Conservation (phyloP, 164 flowering plant genomes). For the Santalum album region DNA sequence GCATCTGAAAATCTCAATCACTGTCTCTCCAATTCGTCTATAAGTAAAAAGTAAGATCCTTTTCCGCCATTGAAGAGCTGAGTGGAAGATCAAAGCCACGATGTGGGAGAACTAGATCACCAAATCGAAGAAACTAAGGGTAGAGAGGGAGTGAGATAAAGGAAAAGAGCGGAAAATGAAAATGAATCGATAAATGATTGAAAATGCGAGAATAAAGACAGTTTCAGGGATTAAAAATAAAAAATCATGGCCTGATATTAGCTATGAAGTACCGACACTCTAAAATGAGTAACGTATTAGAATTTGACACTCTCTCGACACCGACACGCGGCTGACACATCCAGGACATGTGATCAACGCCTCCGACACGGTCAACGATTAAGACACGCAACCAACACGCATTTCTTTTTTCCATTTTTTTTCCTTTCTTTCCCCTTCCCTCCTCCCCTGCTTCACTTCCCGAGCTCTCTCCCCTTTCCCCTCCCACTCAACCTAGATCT, state of each 20-base stretch:
- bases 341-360: too few species aligned
- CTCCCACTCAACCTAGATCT: too few species aligned
- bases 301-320: too few species aligned
- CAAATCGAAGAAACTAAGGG: slow-evolving; percentile 34
- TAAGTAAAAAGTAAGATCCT: slow-evolving; percentile 11
- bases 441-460: too few species aligned
- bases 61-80: slow-evolving; percentile 5
- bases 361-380: too few species aligned
- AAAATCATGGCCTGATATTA: neutral
- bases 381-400: too few species aligned
- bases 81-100: slow-evolving; percentile 21
- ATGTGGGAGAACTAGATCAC: slow-evolving; percentile 31
- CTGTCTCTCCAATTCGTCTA: slow-evolving; percentile 1
- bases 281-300: too few species aligned
- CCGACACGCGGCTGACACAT: slow-evolving; percentile 34
- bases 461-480: too few species aligned
- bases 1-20: slow-evolving; percentile 12
- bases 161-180: slow-evolving; percentile 2
- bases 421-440: too few species aligned
- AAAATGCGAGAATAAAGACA: neutral
- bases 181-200: slow-evolving; percentile 5
- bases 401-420: too few species aligned
- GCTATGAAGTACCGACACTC: too few species aligned
- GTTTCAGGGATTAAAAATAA: slow-evolving; percentile 1
- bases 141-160: slow-evolving; percentile 22